Conservation (phyloP, 106 monocot species). For the Phalaenopsis aphrodite region DNA sequence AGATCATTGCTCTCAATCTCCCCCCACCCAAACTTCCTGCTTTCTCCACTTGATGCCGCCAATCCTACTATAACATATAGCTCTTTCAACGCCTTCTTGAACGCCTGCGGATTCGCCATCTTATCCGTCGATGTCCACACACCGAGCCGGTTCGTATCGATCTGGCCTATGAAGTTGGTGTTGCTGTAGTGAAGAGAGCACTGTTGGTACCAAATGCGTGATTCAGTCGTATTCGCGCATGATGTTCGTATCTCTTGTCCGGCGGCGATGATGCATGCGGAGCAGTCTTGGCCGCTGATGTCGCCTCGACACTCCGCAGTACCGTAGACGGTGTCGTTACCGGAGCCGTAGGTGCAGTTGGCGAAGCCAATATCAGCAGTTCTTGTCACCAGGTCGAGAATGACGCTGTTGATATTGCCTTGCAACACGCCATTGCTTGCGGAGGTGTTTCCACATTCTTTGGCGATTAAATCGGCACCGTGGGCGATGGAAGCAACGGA, state of each 20-base stretch:
- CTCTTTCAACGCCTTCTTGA: background rate
- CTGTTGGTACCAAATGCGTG: background rate
- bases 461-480: background rate
- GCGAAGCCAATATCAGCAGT: background rate
- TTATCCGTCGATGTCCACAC: background rate
- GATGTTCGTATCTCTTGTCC: background rate
- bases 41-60: background rate
- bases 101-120: background rate
- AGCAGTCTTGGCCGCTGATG: background rate
- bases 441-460: background rate
- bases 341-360: background rate
- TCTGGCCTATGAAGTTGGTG: background rate
- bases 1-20: background rate
- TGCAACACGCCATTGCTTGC: background rate
- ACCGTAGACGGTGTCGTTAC: background rate
- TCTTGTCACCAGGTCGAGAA: background rate
- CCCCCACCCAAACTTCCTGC: background rate
- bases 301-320: background rate
- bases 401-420: background rate
- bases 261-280: background rate
- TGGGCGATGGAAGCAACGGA: background rate
- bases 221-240: background rate
- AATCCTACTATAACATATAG: background rate
- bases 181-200: background rate
- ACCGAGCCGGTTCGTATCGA: background rate